Percentiles rank a stretch among this genome's conserved stretches.
These are phyloP conservation scores for Penicillium sp. DNA, from an alignment of 2,329 filamentous ascomycete genomes.

Conservation along the genomic window DNA sequence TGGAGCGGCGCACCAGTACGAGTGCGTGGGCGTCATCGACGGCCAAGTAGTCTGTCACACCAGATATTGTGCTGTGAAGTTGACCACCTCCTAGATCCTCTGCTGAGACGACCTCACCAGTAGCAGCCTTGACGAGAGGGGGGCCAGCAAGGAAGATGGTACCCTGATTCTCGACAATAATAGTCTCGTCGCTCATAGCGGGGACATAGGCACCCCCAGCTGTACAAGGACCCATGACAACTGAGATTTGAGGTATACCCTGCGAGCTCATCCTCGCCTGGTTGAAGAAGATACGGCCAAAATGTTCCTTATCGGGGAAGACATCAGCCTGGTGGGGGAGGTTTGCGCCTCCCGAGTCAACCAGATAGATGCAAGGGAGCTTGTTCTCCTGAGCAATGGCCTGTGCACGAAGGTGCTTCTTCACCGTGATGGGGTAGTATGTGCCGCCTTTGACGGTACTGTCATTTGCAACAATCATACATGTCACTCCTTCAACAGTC, in stretches of 20 bases:
- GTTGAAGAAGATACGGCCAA: conserved; percentile 97
- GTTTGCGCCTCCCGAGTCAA: conserved; percentile 94
- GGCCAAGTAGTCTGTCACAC: conserved; percentile 93
- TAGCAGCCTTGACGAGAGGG: conserved; percentile 93
- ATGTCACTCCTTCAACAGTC: conserved; percentile 85
- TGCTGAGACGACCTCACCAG: conserved; percentile 86
- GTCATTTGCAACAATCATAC: conserved; percentile 93
- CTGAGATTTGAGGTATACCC: conserved; percentile 89
- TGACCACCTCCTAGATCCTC: conserved; percentile 90
- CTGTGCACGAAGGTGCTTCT: conserved; percentile 94
- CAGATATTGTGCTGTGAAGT: conserved; percentile 87
- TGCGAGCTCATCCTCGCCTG: conserved; percentile 89
- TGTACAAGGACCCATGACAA: conserved; percentile 97
- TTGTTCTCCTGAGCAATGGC: conserved; percentile 87
- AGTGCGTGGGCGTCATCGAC: conserved; percentile 93
- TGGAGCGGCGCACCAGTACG: conserved; percentile 78
- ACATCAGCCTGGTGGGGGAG: conserved; percentile 94
- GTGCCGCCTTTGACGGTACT: conserved; percentile 97
- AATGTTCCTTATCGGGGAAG: conserved; percentile 93
- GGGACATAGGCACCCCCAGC: conserved; percentile 95
- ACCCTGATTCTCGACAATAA: conserved; percentile 95
- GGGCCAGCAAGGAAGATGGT: conserved; percentile 96
- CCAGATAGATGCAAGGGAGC: conserved; percentile 86
- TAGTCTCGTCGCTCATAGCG: conserved; percentile 96
- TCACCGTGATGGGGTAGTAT: conserved; percentile 96